Evolutionary conservation across 1,284 basidiomycete species (phyloP).

Genomic region (Amylostereum areolatum): DNA sequence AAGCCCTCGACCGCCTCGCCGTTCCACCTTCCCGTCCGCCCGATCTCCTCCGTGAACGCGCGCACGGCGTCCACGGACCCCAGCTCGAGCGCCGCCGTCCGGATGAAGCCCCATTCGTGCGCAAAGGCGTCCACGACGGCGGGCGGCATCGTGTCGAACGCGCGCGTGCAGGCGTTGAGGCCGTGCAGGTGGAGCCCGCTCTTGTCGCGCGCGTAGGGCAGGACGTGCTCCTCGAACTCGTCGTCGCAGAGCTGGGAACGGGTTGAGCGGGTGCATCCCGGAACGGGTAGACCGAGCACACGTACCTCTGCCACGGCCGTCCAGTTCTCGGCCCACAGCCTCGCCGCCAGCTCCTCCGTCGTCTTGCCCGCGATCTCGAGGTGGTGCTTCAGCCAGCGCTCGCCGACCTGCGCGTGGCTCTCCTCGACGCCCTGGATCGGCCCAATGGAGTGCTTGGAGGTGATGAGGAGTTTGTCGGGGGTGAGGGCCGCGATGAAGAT

Average conservation of each 20-base stretch:
- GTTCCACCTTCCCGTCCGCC: slow-evolving; percentile 70
- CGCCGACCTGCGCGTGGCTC: slow-evolving; percentile 76
- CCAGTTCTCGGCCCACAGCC: slow-evolving; percentile 80
- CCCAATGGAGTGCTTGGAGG: slow-evolving; percentile 90
- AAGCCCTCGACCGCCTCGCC: slow-evolving; percentile 93
- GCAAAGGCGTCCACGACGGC: slow-evolving; percentile 77
- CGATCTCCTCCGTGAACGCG: slow-evolving; percentile 67
- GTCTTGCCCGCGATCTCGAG: slow-evolving; percentile 60
- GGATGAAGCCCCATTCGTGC: slow-evolving; percentile 87
- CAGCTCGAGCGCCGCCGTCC: slow-evolving; percentile 61
- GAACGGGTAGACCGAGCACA: slow-evolving; percentile 4
- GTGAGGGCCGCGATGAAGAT: slow-evolving; percentile 92
- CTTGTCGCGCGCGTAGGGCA: slow-evolving; percentile 75
- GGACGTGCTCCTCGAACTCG: slow-evolving; percentile 95
- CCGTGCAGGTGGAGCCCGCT: slow-evolving; percentile 95
- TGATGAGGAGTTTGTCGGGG: slow-evolving; percentile 71
- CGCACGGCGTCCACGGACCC: slow-evolving; percentile 66
- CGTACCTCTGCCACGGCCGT: slow-evolving; percentile 88
- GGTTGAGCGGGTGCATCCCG: neutral
- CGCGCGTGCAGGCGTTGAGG: slow-evolving; percentile 69
- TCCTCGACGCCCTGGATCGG: slow-evolving; percentile 28
- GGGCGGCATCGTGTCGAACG: slow-evolving; percentile 73
- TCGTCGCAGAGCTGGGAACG: slow-evolving; percentile 86
- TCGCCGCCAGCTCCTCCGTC: slow-evolving; percentile 67
- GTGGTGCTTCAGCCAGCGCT: slow-evolving; percentile 79